Conservation (phyloP, 441 rosid species). For the Syzygium malaccense region DNA sequence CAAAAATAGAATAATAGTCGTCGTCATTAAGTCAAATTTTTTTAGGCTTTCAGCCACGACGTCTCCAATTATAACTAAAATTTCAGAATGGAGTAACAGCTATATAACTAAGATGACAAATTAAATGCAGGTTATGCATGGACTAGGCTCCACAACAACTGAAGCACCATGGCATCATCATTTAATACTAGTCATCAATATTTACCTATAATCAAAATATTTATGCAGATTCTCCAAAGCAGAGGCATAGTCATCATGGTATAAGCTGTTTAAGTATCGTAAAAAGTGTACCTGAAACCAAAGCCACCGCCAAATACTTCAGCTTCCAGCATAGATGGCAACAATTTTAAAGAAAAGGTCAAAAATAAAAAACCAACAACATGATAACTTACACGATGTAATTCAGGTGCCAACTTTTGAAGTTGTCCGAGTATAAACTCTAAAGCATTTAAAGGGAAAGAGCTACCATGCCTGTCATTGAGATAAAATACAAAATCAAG, state of each 20-base stretch:
- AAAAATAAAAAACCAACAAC: background rate
- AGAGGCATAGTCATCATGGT: conserved; percentile 84
- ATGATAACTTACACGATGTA: conserved; percentile 70
- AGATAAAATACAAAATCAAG: background rate
- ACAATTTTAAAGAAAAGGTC: background rate
- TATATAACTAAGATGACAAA: background rate
- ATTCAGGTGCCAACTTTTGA: conserved; percentile 82
- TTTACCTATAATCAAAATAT: conserved; percentile 93
- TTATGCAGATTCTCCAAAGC: conserved; percentile 90
- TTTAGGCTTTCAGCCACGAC: background rate
- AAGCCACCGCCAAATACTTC: background rate
- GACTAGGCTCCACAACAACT: background rate
- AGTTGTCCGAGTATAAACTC: conserved; percentile 67
- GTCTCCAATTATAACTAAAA: background rate
- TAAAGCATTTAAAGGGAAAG: conserved; percentile 58
- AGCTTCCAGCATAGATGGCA: conserved; percentile 1
- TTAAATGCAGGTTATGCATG: background rate
- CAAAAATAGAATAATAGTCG: background rate
- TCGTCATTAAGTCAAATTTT: background rate
- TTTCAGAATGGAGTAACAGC: background rate
- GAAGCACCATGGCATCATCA: background rate
- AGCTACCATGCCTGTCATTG: conserved; percentile 62
- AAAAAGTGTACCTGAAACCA: conserved; percentile 82
- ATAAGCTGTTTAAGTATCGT: conserved; percentile 78
- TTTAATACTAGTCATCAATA: background rate